A percentile compares a stretch with the other conserved stretches of the same genome.
These are phyloP conservation scores for Beauveria varroae DNA, from an alignment of 2,329 filamentous ascomycete genomes.

Conservation along the genomic window DNA sequence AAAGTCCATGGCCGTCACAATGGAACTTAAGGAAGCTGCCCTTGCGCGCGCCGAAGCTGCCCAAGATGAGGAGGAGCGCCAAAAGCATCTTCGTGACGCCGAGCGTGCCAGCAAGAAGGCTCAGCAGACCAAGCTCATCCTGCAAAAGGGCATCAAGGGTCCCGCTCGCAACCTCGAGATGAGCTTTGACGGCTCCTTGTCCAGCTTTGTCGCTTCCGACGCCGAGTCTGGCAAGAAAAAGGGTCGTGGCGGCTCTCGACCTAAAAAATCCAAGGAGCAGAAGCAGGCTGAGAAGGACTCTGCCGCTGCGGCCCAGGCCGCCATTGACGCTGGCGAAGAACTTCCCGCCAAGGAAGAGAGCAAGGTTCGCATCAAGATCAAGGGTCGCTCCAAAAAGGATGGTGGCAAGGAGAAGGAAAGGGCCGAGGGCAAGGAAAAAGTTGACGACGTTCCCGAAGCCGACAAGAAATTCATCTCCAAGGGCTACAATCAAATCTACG, in stretches of 20 bases:
- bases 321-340: constrained; percentile 70
- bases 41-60: constrained; percentile 70
- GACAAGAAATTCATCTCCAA: constrained; percentile 73
- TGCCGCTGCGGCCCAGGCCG: constrained; percentile 81
- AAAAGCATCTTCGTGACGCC: constrained; percentile 74
- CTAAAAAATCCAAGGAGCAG: constrained; percentile 85
- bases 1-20: constrained; percentile 89
- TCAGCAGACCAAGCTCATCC: constrained; percentile 76
- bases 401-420: constrained; percentile 35
- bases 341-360: constrained; percentile 49
- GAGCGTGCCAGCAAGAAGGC: constrained; percentile 90
- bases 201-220: constrained; percentile 69
- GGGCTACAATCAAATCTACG: constrained; percentile 93
- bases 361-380: constrained; percentile 58
- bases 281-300: constrained; percentile 75
- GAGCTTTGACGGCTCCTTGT: constrained; percentile 75
- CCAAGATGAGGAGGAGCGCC: constrained; percentile 73
- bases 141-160: constrained; percentile 80
- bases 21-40: constrained; percentile 82
- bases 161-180: constrained; percentile 64
- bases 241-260: constrained; percentile 55
- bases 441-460: constrained; percentile 44
- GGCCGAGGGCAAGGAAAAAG: constrained; percentile 41
- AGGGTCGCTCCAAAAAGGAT: constrained; percentile 38
- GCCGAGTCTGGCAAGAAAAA: constrained; percentile 48